Conservation (phyloP, 2,329 filamentous ascomycete genomes). For the Fusarium staphyleae region DNA sequence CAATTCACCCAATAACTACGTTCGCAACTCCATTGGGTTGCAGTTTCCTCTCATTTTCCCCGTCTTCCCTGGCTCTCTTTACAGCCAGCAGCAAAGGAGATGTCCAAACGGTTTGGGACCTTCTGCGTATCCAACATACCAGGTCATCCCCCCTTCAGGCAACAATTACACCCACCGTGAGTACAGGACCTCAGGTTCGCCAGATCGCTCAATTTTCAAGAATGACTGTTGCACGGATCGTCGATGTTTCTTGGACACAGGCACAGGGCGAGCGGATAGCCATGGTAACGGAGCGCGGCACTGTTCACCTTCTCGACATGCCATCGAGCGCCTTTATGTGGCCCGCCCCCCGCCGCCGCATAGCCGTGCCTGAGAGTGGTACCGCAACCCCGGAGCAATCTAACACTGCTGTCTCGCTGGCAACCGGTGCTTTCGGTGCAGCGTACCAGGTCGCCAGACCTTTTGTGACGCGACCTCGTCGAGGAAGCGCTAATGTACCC, state of each 20-base stretch:
- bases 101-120: constrained; percentile 81
- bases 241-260: constrained; percentile 87
- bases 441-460: constrained; percentile 73
- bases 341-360: constrained; percentile 73
- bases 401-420: constrained; percentile 69
- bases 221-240: constrained; percentile 88
- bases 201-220: constrained; percentile 89
- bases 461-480: constrained; percentile 62
- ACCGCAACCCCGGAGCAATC: constrained; percentile 58
- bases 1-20: constrained; percentile 70
- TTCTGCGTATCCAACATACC: constrained; percentile 70
- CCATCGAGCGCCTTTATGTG: constrained; percentile 83
- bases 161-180: constrained; percentile 52
- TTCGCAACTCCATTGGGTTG: constrained; percentile 77
- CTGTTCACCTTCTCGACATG: constrained; percentile 89
- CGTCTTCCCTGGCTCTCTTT: constrained; percentile 75
- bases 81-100: constrained; percentile 86
- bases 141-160: constrained; percentile 67
- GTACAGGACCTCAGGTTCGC: constrained; percentile 68
- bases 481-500: constrained; percentile 52
- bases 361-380: constrained; percentile 52
- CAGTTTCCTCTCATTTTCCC: constrained; percentile 81
- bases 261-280: constrained; percentile 84
- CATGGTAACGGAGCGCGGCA: constrained; percentile 93
- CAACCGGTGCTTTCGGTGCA: constrained; percentile 73